Evolutionary conservation across 768 basidiomycete genomes (phyloP), one percentile per base, ranked within the genome.

Genomic region (Boletus sp.): DNA sequence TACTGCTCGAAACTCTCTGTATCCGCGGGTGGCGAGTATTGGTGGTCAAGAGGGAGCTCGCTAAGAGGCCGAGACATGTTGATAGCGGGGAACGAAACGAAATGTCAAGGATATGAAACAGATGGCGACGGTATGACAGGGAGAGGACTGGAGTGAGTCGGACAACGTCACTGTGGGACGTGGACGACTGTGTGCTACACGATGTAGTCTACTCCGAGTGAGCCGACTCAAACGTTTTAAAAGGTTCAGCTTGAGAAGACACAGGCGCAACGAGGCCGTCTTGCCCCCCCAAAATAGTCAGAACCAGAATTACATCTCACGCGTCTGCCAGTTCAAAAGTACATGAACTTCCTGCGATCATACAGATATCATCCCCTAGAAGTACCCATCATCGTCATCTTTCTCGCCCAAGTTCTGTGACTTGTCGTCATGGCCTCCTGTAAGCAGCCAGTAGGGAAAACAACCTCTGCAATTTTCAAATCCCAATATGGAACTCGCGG

Each of bases 61-160:
- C 48, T 53, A 57, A 67, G 60, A 55, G 53, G 55, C n/a, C 60
- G 60, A 11, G 67, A 57, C 68, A 69, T 69, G 57, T 23, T 51
- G 51, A 41, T 35, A 50, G 50, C 33, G 41, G 25, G 25, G 43
- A 41, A 51, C 54, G 61, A 62, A 66, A 46, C 48, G 37, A 53
- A 56, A 50, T 19, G 64, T 57, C 61, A 52, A 53, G 45, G 38
- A 67, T 63, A 62, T 56, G 69, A 68, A 67, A 69, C 56, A 54
- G 54, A 30, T 30, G 50, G 25, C 25, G 44, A 45, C 48, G 30
- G 41, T 47, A 15, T 29, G 41, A 37, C 43, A 46, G 30, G 39
- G 50, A 50, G 51, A 32, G 57, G 53, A 59, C 37, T 17, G 37
- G 17, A 34, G 59, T 21, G 49, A 50, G 55, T 60, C 51, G 63